Evolutionary conservation across 495 filamentous ascomycete genomes (phyloP).

Genomic region (Talaromyces liani): DNA sequence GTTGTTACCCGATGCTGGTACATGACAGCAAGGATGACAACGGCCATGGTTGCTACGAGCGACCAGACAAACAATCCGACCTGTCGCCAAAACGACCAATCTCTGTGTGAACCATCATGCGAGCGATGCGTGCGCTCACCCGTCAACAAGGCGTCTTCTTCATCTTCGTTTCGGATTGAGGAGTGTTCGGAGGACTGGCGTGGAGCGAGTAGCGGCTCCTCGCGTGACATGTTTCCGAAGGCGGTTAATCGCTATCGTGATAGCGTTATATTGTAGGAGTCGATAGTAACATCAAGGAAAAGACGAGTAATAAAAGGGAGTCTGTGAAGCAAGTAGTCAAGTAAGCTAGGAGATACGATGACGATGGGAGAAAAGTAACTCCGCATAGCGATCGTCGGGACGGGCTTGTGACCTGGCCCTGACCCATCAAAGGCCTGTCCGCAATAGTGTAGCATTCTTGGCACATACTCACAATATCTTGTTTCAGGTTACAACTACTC

Average conservation of each 20-base stretch:
- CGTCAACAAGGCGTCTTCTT: conserved; percentile 61
- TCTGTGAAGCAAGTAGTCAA: not conserved
- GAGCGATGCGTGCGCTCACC: conserved; percentile 38
- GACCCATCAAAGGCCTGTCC: no score
- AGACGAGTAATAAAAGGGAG: not conserved
- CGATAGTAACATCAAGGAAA: not conserved
- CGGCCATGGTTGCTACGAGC: conserved; percentile 70
- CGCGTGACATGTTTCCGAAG: conserved; percentile 27
- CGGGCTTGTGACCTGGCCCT: not conserved
- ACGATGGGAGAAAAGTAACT: not conserved
- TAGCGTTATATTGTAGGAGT: not conserved
- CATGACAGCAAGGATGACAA: conserved; percentile 67
- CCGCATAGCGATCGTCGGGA: not conserved
- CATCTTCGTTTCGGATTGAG: conserved; percentile 41
- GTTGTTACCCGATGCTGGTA: conserved; percentile 55
- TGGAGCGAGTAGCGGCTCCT: conserved; percentile 37
- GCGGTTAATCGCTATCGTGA: not conserved
- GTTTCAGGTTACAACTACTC: not conserved
- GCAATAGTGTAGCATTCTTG: not conserved
- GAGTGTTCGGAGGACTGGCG: conserved; percentile 38
- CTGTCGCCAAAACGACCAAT: conserved; percentile 56
- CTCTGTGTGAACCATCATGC: conserved; percentile 19
- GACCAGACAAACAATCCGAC: conserved; percentile 81
- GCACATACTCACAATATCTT: not conserved
- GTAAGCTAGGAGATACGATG: conserved; percentile 3